Evolutionary conservation across 2,329 filamentous ascomycete genomes (phyloP), one percentile per base, ranked within the genome.

Genomic region (Cordyceps farinosa): DNA sequence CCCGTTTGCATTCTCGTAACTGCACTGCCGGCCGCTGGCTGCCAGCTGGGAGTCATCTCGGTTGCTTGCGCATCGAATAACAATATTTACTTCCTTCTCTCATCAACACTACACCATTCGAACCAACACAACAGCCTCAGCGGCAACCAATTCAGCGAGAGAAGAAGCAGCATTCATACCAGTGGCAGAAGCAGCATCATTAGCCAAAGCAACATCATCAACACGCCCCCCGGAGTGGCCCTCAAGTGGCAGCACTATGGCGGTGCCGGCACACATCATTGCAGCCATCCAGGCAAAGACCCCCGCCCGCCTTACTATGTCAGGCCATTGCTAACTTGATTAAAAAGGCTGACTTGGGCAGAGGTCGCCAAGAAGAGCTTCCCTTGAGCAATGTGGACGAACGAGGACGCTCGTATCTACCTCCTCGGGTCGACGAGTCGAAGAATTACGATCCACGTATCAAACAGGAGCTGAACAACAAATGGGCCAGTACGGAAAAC

Each of bases 311-410:
- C 5, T 29, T 27, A 3, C 17, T 11, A 15, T 10, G 22, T 10
- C 15, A 8, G 10, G 1, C 17, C 9, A 32, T 34, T 2, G 13
- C 10, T 45, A 56, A 45, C 54, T 10, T 2, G 7, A 1, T 1
- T 13, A 34, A 22, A 52, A 58, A 32, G 61, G 61, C 61, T 17
- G 61, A 63, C 22, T 15, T 63, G 22, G 61, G 61, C 7, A 56
- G 47, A 34, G 1, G 27, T 9, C 45, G 61, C 13, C 54, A 58
- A 30, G 61, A 63, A 15, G 61, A 63, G 34, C 61, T 63, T 7
- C 61, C 61, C 7, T 47, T 63, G 2, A 63, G 22, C 54, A 47
- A 47, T 22, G 30, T 40, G n/a, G 44, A 45, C 6, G 11, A n/a
- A 3, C 15, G 54, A n/a, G 36, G 38, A 2, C 53, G 17, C 5